A percentile compares a stretch with the other conserved stretches of the same genome.
phyloP scores from a whole-genome alignment of 225 moss, liverwort and hornwort species.

The Bryum argenteum region DNA sequence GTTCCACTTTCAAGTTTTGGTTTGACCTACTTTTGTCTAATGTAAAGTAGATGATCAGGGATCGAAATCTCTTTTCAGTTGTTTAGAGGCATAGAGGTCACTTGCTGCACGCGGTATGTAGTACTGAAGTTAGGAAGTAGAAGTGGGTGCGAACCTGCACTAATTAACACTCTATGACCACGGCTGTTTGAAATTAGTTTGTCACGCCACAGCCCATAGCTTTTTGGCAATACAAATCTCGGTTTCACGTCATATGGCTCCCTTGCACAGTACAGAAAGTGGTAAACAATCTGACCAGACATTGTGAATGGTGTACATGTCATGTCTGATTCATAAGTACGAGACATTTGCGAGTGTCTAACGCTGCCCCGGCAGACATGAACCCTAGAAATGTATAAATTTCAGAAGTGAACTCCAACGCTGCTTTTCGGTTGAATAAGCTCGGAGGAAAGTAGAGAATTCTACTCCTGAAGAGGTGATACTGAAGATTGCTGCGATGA shows the following conservation, averaged over 20 bases:
- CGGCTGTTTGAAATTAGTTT: not conserved
- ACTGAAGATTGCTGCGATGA: too few relatives aligned
- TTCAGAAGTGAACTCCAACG: too few relatives aligned
- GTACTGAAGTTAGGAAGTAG: not conserved
- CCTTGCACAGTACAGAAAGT: too few relatives aligned
- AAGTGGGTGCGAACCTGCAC: constrained; percentile 11
- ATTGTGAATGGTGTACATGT: too few relatives aligned
- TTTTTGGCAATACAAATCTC: not conserved
- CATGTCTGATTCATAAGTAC: too few relatives aligned
- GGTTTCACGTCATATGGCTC: not conserved
- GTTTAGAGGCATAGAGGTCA: constrained; percentile 14
- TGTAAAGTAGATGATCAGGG: constrained; percentile 32
- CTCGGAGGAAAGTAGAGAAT: too few relatives aligned
- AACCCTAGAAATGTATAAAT: too few relatives aligned
- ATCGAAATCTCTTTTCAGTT: not conserved
- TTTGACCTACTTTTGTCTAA: constrained; percentile 7
- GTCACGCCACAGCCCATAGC: not conserved
- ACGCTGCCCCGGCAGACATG: too few relatives aligned
- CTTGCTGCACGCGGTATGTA: constrained; percentile 1
- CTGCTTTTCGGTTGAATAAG: too few relatives aligned
- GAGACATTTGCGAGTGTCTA: too few relatives aligned
- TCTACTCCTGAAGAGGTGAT: too few relatives aligned
- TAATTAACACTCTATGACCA: not conserved
- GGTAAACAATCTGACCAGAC: too few relatives aligned
- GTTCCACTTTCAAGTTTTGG: constrained; percentile 12